Percentiles rank a stretch among this genome's conserved stretches.
Evolutionary conservation across 306 rosid genomes (phyloP).

Genomic region (Ormosia semicastrata): DNA sequence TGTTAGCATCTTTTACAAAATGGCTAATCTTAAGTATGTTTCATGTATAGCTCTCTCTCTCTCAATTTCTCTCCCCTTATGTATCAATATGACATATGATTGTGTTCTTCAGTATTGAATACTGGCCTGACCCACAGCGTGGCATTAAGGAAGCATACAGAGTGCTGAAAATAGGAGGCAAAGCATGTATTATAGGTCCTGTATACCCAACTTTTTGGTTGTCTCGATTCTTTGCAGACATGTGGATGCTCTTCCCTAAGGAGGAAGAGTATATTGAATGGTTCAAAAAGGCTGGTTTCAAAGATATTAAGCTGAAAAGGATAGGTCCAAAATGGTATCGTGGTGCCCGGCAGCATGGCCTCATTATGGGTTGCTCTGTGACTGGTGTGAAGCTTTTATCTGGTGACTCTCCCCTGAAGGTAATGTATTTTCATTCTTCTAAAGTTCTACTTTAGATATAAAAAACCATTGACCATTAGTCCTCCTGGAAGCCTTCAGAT

Average conservation of each 20-base stretch:
- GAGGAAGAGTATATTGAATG: conserved; percentile 88
- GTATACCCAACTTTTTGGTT: conserved; percentile 85
- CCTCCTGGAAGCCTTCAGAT: background rate
- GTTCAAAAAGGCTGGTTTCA: conserved; percentile 82
- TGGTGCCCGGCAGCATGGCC: conserved; percentile 78
- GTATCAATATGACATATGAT: background rate
- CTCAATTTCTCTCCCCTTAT: background rate
- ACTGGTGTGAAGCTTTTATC: conserved; percentile 79
- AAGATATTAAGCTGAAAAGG: conserved; percentile 73
- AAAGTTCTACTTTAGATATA: background rate
- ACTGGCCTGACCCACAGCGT: conserved; percentile 93
- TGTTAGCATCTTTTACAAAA: background rate
- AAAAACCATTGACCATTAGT: background rate
- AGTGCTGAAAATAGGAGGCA: conserved; percentile 78
- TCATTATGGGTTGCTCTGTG: conserved; percentile 89
- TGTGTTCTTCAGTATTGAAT: conserved; percentile 61
- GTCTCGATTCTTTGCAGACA: conserved; percentile 81
- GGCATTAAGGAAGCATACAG: conserved; percentile 88
- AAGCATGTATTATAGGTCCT: conserved; percentile 84
- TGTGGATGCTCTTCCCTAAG: conserved; percentile 87
- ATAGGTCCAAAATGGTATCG: conserved; percentile 94
- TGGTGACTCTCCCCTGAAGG: conserved; percentile 84
- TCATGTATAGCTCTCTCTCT: background rate
- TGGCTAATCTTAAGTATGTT: background rate
- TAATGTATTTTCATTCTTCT: conserved; percentile 19